phyloP scores from a whole-genome alignment of 352 stramenopile species.

The Aphanomyces astaci region DNA sequence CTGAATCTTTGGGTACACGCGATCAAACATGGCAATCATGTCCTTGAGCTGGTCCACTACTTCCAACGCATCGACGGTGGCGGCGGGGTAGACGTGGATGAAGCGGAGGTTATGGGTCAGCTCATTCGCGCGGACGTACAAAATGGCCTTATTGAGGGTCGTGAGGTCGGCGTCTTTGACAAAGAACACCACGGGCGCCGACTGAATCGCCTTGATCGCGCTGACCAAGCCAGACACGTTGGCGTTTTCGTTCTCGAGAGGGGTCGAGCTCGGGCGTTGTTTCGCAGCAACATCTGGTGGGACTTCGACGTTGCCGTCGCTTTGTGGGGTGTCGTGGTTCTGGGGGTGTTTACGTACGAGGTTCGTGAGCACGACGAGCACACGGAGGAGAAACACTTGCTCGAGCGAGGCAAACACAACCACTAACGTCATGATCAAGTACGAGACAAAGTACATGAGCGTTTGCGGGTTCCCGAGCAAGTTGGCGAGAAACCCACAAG shows the following conservation, averaged over 20 bases:
- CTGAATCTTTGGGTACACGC: slow-evolving; percentile 90
- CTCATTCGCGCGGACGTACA: slow-evolving; percentile 90
- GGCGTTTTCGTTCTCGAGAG: neutral
- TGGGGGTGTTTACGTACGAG: neutral
- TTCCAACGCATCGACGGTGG: slow-evolving; percentile 22
- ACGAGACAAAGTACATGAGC: slow-evolving; percentile 76
- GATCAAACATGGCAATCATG: slow-evolving; percentile 73
- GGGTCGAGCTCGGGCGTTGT: neutral
- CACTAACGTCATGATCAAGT: slow-evolving; percentile 57
- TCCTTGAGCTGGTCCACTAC: neutral
- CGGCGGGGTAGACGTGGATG: slow-evolving; percentile 60
- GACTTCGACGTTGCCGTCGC: neutral
- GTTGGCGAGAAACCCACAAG: slow-evolving; percentile 54
- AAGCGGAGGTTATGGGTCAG: slow-evolving; percentile 87
- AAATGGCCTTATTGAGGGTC: slow-evolving; percentile 89
- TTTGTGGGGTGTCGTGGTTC: neutral
- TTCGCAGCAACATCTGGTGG: neutral
- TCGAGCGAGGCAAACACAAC: slow-evolving; percentile 80
- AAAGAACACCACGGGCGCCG: slow-evolving; percentile 87
- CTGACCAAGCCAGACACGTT: neutral
- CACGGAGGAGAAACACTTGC: slow-evolving; percentile 63
- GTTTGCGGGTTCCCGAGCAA: slow-evolving; percentile 60
- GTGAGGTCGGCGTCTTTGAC: slow-evolving; percentile 79
- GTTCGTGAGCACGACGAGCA: slow-evolving; percentile 54
- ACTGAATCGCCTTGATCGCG: slow-evolving; percentile 47